Base-by-base conservation (phyloP, 2,329 filamentous ascomycete genomes). In the Diplocarpon rosae region DNA sequence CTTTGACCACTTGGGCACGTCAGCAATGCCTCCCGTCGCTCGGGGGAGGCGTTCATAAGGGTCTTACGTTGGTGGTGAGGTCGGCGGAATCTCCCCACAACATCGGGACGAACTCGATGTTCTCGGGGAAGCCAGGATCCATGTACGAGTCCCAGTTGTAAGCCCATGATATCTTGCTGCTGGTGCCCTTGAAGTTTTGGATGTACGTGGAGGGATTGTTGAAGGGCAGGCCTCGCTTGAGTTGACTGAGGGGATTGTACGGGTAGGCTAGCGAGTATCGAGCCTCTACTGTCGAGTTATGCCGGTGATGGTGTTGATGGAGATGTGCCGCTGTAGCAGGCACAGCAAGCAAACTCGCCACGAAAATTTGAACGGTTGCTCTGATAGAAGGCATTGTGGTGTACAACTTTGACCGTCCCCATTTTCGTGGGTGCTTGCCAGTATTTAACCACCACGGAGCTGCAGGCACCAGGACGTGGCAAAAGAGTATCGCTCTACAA, bases 91-190 rank as follows among this genome's bases (percentile, higher is more conserved):
- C 62, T 40, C 72, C 69, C 78, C 75, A 83, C 29, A 84, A 72
- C 65, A 76, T 83, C 48, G 83, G 83, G 44, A 83, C 70, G 65
- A 69, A 87, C 56, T 71, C 66, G 56, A 78, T 57, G 43, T 58
- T 59, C 24, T 60, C 58, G n/a, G 70, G 65, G 11, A 57, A 54
- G 14, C 68, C 64, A 45, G 65, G 61, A 48, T 65, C 62, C 43
- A 67, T 58, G 13, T 47, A 50, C 33, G 71, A 70, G 41, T 65
- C 75, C 81, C 81, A 85, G 72, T 83, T 83, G 70, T 81, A 83
- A 33, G 65, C 72, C 75, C 79, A 85, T 9, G 43, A 45, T 8
- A 53, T 46, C 38, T 53, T 43, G 12, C 37, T 43, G 13, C 46
- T 46, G 3, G 12, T 39, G 14, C 39, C 49, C 17, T 49, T 47